These are phyloP conservation scores for Aspergillus brasiliensis DNA, from an alignment of 2,329 filamentous ascomycete species.

Conservation along the genomic window DNA sequence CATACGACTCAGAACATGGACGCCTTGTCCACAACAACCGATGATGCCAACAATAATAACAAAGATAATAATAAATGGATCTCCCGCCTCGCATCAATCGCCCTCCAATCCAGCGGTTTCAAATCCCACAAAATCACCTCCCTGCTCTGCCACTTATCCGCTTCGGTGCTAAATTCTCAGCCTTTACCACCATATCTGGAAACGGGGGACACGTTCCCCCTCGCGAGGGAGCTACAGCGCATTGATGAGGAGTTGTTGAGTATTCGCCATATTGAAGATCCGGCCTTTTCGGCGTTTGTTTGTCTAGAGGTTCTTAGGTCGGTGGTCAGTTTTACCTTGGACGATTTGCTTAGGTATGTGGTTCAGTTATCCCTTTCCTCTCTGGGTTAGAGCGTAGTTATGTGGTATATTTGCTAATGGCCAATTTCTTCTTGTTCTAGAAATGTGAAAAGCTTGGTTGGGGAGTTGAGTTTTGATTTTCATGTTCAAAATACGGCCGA, in stretches of 20 bases:
- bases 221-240: slow-evolving; percentile 58
- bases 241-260: slow-evolving; percentile 62
- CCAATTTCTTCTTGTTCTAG: background rate
- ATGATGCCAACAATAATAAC: no score
- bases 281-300: slow-evolving; percentile 72
- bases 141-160: slow-evolving; percentile 69
- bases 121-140: slow-evolving; percentile 51
- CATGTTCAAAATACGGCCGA: slow-evolving; percentile 10
- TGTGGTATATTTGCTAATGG: slow-evolving; percentile 22
- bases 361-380: no score
- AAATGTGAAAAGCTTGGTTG: slow-evolving; percentile 34
- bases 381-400: slow-evolving; percentile 23
- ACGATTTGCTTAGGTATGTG: slow-evolving; percentile 32
- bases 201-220: slow-evolving; percentile 61
- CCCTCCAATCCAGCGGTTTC: slow-evolving; percentile 57
- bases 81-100: slow-evolving; percentile 57
- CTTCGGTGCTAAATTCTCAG: slow-evolving; percentile 63
- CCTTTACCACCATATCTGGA: slow-evolving; percentile 69
- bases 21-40: background rate
- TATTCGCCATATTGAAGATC: slow-evolving; percentile 65
- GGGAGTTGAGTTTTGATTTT: slow-evolving; percentile 36
- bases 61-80: slow-evolving; percentile 56
- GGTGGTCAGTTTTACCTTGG: slow-evolving; percentile 32
- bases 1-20: slow-evolving; percentile 61
- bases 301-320: slow-evolving; percentile 62